A percentile compares a stretch with the other conserved stretches of the same genome.
Conservation (phyloP, 164 flowering plant species). For the Macadamia tetraphylla region DNA sequence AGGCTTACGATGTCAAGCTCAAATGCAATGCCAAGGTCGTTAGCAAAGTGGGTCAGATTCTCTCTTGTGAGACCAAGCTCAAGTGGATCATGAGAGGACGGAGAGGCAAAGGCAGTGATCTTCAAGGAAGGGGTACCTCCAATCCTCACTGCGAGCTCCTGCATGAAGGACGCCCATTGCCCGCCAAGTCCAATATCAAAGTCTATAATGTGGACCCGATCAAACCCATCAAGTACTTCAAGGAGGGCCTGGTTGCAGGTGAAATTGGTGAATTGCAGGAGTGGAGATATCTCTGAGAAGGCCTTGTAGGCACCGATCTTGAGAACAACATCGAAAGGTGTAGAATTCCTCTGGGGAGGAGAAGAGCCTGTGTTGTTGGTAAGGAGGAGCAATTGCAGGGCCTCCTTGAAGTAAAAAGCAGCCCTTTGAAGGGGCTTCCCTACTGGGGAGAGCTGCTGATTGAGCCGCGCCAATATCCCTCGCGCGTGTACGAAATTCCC, state of each 20-base stretch:
- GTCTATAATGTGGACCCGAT: slow-evolving; percentile 55
- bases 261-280: slow-evolving; percentile 64
- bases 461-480: slow-evolving; percentile 99
- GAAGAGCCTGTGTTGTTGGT: slow-evolving; percentile 24
- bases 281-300: slow-evolving; percentile 70
- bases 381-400: slow-evolving; percentile 46
- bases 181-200: slow-evolving; percentile 83
- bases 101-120: slow-evolving; percentile 64
- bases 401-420: slow-evolving; percentile 83
- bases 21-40: slow-evolving; percentile 42
- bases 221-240: slow-evolving; percentile 47
- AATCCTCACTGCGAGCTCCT: slow-evolving; percentile 51
- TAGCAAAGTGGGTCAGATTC: slow-evolving; percentile 58
- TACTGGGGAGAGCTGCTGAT: slow-evolving; percentile 91
- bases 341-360: slow-evolving; percentile 16
- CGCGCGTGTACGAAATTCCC: slow-evolving; percentile 88
- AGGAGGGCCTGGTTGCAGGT: slow-evolving; percentile 78
- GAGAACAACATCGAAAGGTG: slow-evolving; percentile 48
- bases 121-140: slow-evolving; percentile 44
- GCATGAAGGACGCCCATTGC: slow-evolving; percentile 89
- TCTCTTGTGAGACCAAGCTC: slow-evolving; percentile 59
- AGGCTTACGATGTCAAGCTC: slow-evolving; percentile 49
- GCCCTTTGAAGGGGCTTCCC: slow-evolving; percentile 79
- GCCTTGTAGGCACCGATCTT: slow-evolving; percentile 68
- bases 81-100: slow-evolving; percentile 41